phyloP scores from a whole-genome alignment of 345 rosid genomes.

The Trapa incisa region DNA sequence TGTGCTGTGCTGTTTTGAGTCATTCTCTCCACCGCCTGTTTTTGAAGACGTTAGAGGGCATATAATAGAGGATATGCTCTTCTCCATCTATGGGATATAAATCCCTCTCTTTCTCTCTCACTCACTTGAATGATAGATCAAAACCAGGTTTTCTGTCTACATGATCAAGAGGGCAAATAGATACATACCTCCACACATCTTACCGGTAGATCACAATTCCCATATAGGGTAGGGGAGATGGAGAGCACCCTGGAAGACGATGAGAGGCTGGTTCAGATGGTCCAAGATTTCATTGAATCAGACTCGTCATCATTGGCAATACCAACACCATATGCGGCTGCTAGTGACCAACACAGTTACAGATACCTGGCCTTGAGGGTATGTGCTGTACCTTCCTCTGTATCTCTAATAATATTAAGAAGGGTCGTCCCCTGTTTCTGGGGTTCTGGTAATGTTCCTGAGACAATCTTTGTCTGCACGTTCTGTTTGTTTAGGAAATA shows the following conservation, averaged over 20 bases:
- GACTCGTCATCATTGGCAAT: slow-evolving; percentile 15
- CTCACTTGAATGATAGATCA: too few relatives aligned
- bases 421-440: too few relatives aligned
- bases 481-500: slow-evolving; percentile 19
- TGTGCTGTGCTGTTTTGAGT: too few relatives aligned
- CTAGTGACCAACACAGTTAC: slow-evolving; percentile 6
- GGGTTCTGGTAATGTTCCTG: too few relatives aligned
- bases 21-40: not conserved
- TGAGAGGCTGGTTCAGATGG: slow-evolving; percentile 36
- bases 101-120: not conserved
- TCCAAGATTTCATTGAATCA: slow-evolving; percentile 45
- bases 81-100: not conserved
- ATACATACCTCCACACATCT: too few relatives aligned
- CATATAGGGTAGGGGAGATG: not conserved
- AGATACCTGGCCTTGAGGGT: slow-evolving; percentile 24
- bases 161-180: too few relatives aligned
- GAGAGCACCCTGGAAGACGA: slow-evolving; percentile 31
- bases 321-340: not conserved
- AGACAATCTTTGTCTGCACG: too few relatives aligned
- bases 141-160: too few relatives aligned
- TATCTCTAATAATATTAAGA: too few relatives aligned
- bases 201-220: too few relatives aligned
- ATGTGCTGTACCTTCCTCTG: not conserved
- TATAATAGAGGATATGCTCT: not conserved
- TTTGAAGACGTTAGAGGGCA: too few relatives aligned